Conservation (phyloP, 345 rosid genomes). For the Conringia planisiliqua region DNA sequence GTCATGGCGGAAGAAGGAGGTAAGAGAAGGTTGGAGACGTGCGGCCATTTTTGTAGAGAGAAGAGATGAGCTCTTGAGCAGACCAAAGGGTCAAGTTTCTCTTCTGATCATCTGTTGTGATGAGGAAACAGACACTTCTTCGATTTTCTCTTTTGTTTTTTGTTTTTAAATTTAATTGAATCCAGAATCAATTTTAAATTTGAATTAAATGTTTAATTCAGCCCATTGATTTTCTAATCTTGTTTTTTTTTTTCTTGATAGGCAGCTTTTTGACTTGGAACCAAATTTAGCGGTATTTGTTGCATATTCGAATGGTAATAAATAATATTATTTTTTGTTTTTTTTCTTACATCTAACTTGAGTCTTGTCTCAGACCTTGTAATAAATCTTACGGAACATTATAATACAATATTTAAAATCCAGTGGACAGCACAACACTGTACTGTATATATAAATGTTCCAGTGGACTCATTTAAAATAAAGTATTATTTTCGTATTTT, state of each 20-base stretch:
- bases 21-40: constrained; percentile 19
- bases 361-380: too few species aligned
- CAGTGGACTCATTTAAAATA: too few species aligned
- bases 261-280: neutral
- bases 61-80: constrained; percentile 47
- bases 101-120: constrained; percentile 17
- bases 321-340: neutral
- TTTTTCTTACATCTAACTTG: neutral
- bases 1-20: constrained; percentile 7
- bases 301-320: constrained; percentile 2
- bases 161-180: neutral
- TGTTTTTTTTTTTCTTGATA: neutral
- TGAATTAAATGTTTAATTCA: neutral
- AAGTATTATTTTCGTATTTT: too few species aligned
- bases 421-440: neutral
- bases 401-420: neutral
- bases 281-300: neutral
- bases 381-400: neutral
- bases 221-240: neutral
- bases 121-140: constrained; percentile 31
- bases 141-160: constrained; percentile 3
- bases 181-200: neutral
- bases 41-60: constrained; percentile 50
- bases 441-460: too few species aligned
- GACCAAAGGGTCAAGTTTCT: constrained; percentile 49